Conservation (phyloP, 192 early-diverging fungal genomes). For the Lunasporangiospora selenospora region DNA sequence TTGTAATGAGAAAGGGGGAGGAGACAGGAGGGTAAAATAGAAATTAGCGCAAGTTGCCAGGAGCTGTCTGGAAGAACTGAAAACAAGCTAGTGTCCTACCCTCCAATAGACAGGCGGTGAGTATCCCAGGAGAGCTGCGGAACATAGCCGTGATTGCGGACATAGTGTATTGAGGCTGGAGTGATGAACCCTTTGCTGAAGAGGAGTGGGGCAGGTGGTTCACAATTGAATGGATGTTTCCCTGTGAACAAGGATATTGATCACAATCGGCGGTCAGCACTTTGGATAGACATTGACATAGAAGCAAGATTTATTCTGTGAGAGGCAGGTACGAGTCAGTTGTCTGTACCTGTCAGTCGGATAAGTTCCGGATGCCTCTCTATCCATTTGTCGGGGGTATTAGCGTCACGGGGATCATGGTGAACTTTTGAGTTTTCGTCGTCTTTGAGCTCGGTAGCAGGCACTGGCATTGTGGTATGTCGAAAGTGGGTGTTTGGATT, state of each 20-base stretch:
- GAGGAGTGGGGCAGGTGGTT: conserved; percentile 54
- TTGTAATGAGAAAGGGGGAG: conserved; percentile 5
- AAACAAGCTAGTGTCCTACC: conserved; percentile 17
- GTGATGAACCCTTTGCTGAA: conserved; percentile 61
- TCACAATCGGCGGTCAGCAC: background rate
- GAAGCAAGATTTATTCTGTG: background rate
- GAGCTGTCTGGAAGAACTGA: background rate
- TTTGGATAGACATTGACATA: background rate
- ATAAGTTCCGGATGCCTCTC: conserved; percentile 54
- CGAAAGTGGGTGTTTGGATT: background rate
- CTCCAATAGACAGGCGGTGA: conserved; percentile 51
- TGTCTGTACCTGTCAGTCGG: conserved; percentile 48
- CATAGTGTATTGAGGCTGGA: conserved; percentile 65
- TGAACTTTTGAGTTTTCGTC: conserved; percentile 14
- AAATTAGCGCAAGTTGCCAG: background rate
- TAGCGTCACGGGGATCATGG: conserved; percentile 40
- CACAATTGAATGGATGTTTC: conserved; percentile 66
- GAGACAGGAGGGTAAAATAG: background rate
- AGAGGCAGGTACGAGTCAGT: background rate
- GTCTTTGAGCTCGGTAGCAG: conserved; percentile 2
- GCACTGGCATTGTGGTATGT: background rate
- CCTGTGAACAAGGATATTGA: conserved; percentile 17
- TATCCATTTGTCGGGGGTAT: conserved; percentile 59
- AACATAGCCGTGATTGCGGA: conserved; percentile 75
- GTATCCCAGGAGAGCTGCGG: conserved; percentile 57